Base-by-base conservation (phyloP, 331 rosid genomes). In the Pyracantha coccinea region DNA sequence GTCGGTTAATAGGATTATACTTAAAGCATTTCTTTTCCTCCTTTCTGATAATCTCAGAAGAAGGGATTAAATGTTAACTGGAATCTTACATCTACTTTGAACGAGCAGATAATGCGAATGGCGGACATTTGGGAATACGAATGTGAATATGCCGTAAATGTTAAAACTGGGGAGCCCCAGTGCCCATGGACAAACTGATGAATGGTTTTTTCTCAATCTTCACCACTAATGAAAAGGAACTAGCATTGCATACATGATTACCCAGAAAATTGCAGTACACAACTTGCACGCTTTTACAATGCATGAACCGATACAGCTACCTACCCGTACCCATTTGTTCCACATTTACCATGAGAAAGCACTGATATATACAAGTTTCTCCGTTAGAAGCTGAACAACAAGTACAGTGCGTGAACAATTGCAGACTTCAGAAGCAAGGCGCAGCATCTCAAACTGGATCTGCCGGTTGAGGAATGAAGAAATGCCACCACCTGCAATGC, bases 211-310 rank as follows among this genome's bases (percentile, higher is more conserved):
- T 50, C 68, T 27, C n/a, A 25, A 76, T n/a, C 27, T 57, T 32
- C 6, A 57, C 44, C 21, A 65, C 25, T 21, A 16, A 9, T 4
- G 21, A 21, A 28, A 66, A 68, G 10, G 54, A 67, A 55, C 19
- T 33, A 59, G 55, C 6, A 23, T 19, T 1, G 65, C 16, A 29
- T 5, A 21, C 6, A 71, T 61, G 24, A 62, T 11, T 35, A 23
- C 55, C 64, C 35, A 24, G 55, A 70, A 62, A 77, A 44, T 6
- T 68, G 80, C 54, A 31, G 77, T 54, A 6, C 59, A 53, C 58
- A 13, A 74, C 65, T 28, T 61, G 7, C 70, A 62, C 20, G 1
- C 14, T 16, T 17, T 16, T 13, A 28, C 33, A 41, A 20, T 23
- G 50, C 24, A 57, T 21, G 28, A 57, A 57, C 62, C 5, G 28